A percentile compares a stretch with the other conserved stretches of the same genome.
These are phyloP conservation scores for Suillus ampliporus DNA, from an alignment of 768 basidiomycete species.

Conservation along the genomic window DNA sequence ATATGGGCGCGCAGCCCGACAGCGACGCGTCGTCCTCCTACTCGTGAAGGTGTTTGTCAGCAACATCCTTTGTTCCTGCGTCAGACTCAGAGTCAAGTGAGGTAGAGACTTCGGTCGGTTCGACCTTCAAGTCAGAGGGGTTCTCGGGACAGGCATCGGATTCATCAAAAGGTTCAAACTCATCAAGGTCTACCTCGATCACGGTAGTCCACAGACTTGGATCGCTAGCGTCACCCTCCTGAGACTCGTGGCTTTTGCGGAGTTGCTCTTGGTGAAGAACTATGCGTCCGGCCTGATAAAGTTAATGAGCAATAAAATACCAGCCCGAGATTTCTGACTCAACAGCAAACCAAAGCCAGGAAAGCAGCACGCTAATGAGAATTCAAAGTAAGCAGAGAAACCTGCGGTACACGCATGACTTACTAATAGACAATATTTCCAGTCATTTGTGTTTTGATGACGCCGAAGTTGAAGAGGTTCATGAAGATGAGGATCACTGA, in stretches of 20 bases:
- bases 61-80: not conserved
- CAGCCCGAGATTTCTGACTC: not conserved
- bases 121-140: not conserved
- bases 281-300: not conserved
- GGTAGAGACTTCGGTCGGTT: not conserved
- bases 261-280: not conserved
- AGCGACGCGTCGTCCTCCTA: not conserved
- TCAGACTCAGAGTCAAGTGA: too few species aligned
- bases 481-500: constrained; percentile 26
- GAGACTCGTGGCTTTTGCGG: not conserved
- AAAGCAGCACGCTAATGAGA: not conserved
- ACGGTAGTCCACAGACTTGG: not conserved
- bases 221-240: not conserved
- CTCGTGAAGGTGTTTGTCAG: not conserved
- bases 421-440: constrained; percentile 30
- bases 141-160: not conserved
- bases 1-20: not conserved
- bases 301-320: not conserved
- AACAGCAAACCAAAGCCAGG: constrained; percentile 5
- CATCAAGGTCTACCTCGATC: not conserved
- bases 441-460: constrained; percentile 19
- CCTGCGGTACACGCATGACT: constrained; percentile 7
- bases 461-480: constrained; percentile 18
- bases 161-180: not conserved
- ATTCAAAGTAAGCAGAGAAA: not conserved